A percentile compares a stretch with the other conserved stretches of the same genome.
Evolutionary conservation across 352 stramenopile genomes (phyloP).

Genomic region (Globisporangium cylindrosporum): DNA sequence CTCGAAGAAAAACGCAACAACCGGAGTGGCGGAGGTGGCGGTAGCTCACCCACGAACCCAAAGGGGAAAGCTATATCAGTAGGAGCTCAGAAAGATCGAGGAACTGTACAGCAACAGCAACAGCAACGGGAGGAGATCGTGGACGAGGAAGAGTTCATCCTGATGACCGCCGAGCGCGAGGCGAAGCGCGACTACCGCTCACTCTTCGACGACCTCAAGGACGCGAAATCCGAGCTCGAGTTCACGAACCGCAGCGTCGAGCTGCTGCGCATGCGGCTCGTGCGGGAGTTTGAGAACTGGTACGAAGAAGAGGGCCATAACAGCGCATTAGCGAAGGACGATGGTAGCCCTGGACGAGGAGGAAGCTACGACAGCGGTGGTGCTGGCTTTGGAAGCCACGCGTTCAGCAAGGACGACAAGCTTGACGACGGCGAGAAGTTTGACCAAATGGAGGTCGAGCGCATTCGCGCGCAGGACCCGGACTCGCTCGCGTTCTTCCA

Average conservation of each 20-base stretch:
- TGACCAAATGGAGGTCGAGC: constrained; percentile 89
- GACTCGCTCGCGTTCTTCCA: constrained; percentile 93
- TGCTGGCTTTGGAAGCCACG: constrained; percentile 10
- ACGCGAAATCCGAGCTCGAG: constrained; percentile 67
- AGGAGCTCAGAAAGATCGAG: not conserved
- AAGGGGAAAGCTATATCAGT: not conserved
- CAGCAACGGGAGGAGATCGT: constrained; percentile 74
- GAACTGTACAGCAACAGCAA: not conserved
- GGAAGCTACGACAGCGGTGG: constrained; percentile 13
- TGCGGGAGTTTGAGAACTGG: constrained; percentile 85
- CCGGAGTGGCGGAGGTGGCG: constrained; percentile 14
- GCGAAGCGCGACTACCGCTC: constrained; percentile 83
- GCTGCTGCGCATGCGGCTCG: constrained; percentile 67
- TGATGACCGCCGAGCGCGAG: constrained; percentile 82
- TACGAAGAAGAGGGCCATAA: constrained; percentile 54
- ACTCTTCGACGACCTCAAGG: constrained; percentile 83
- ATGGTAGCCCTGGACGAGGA: constrained; percentile 16
- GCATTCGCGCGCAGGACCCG: constrained; percentile 81
- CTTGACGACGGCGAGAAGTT: constrained; percentile 92
- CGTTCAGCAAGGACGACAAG: constrained; percentile 63
- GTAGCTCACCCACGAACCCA: constrained; percentile 5
- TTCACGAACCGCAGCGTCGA: constrained; percentile 69
- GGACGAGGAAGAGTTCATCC: constrained; percentile 91
- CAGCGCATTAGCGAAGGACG: constrained; percentile 35
- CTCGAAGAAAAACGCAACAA: constrained; percentile 66